Base-by-base conservation (phyloP, 495 filamentous ascomycete species). In the Astrocystis sublimbata region DNA sequence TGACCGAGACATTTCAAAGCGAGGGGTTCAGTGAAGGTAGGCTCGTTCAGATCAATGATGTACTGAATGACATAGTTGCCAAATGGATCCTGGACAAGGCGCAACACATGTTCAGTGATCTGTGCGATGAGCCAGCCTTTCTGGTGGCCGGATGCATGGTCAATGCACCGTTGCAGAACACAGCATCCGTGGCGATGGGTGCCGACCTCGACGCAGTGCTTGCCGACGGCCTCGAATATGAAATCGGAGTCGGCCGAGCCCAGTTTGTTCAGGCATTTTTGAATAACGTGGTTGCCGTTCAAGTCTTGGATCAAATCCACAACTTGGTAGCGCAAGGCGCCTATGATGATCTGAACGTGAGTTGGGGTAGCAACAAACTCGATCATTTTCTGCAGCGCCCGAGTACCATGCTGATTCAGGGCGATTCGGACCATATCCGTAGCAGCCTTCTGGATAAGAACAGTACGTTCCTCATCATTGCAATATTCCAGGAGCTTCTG, bases 41-140 rank as follows among this genome's bases (percentile, higher is more conserved):
- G 75, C 70, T 97, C 92, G 59, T 87, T 88, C 40, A 97, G 85
- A 73, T 98, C 94, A 62, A 98, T 86, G 68, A 98, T 96, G 74
- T 98, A 98, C 76, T 98, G 94, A 41, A 98, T 88, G 42, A 98
- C 94, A 68, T 98, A 98, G 73, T 98, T 98, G 66, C 94, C 94
- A 66, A 96, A 98, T 0, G 94, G 93, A 74, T 98, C 96, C 71
- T 96, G 92, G 13, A 98, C 92, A 10, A 98, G 85, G 15, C 84
- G 75, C 65, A 89, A 88, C 8, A 92, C 88, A 65, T 96, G 88
- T 24, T 82, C 77, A 2, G 92, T 96, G 71, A 98, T 97, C 67
- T 89, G 84, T 43, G 83, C 78, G 63, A 98, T 91, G 56, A 98
- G 81, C 76, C 90, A 90, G 62, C 86, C 82, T 78, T 96, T 96